These are phyloP conservation scores for Hymenoscyphus fraxineus DNA, from an alignment of 2,329 filamentous ascomycete species.

Conservation along the genomic window DNA sequence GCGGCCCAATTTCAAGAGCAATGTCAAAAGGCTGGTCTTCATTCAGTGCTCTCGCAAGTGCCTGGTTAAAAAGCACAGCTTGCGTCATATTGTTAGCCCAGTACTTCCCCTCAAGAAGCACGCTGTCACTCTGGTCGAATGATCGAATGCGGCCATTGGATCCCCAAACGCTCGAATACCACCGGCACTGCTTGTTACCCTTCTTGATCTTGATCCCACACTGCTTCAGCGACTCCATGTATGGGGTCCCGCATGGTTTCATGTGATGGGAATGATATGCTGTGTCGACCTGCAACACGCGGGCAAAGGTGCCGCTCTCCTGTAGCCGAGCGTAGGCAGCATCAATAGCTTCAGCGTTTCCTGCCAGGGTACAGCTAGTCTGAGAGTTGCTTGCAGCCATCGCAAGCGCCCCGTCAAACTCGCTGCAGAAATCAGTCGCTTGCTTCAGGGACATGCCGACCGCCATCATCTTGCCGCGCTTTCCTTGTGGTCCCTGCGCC, in stretches of 20 bases:
- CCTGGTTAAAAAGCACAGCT: too few relatives aligned
- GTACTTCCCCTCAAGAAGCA: too few relatives aligned
- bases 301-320: slow-evolving; percentile 16
- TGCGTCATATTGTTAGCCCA: too few relatives aligned
- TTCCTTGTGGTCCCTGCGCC: not conserved
- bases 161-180: too few relatives aligned
- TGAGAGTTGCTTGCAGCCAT: slow-evolving; percentile 35
- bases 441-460: slow-evolving; percentile 18
- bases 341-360: slow-evolving; percentile 23
- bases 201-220: too few relatives aligned
- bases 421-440: slow-evolving; percentile 7
- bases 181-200: too few relatives aligned
- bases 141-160: too few relatives aligned
- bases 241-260: slow-evolving; percentile 8
- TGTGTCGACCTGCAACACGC: slow-evolving; percentile 20
- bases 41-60: too few relatives aligned
- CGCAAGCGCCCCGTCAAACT: slow-evolving; percentile 16
- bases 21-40: too few relatives aligned
- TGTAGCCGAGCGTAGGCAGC: slow-evolving; percentile 13
- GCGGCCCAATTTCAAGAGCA: too few relatives aligned
- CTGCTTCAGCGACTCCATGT: too few relatives aligned
- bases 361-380: slow-evolving; percentile 30
- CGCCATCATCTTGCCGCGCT: slow-evolving; percentile 22
- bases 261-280: slow-evolving; percentile 33
- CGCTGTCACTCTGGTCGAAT: too few relatives aligned